A percentile compares a stretch with the other conserved stretches of the same genome.
These are phyloP conservation scores for Cucumis variabilis DNA, from an alignment of 331 rosid species.

Conservation along the genomic window DNA sequence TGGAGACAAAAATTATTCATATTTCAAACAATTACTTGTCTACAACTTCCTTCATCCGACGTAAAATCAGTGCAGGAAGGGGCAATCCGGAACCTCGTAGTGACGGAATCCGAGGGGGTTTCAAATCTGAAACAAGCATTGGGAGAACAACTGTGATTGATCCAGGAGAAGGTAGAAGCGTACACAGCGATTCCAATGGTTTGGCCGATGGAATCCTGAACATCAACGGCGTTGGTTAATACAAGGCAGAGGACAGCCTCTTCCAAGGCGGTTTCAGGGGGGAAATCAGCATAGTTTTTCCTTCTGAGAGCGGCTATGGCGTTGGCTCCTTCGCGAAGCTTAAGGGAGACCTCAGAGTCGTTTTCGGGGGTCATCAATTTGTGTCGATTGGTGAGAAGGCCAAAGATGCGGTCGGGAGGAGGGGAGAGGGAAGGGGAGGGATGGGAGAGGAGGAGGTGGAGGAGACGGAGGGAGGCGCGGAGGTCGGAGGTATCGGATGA, in stretches of 20 bases:
- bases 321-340: conserved; percentile 43
- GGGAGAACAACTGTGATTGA: conserved; percentile 91
- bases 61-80: conserved; percentile 36
- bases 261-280: conserved; percentile 45
- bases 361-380: conserved; percentile 37
- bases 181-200: conserved; percentile 66
- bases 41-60: conserved; percentile 11
- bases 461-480: conserved; percentile 78
- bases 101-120: conserved; percentile 19
- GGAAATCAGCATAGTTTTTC: neutral
- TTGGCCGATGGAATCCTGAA: conserved; percentile 60
- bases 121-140: conserved; percentile 64
- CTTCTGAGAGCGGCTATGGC: conserved; percentile 54
- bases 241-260: conserved; percentile 66
- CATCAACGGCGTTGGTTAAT: conserved; percentile 88
- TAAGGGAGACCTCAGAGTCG: conserved; percentile 33
- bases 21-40: conserved; percentile 36
- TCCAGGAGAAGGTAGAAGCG: conserved; percentile 60
- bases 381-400: conserved; percentile 59
- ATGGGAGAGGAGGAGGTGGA: conserved; percentile 49
- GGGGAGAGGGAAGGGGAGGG: conserved; percentile 23
- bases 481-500: conserved; percentile 55
- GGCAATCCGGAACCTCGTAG: conserved; percentile 38
- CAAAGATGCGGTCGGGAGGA: conserved; percentile 50
- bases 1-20: neutral